A percentile compares a stretch with the other conserved stretches of the same genome.
These are phyloP conservation scores for Mycosphaerella sp. DNA, from an alignment of 2,329 filamentous ascomycete genomes.

Conservation along the genomic window DNA sequence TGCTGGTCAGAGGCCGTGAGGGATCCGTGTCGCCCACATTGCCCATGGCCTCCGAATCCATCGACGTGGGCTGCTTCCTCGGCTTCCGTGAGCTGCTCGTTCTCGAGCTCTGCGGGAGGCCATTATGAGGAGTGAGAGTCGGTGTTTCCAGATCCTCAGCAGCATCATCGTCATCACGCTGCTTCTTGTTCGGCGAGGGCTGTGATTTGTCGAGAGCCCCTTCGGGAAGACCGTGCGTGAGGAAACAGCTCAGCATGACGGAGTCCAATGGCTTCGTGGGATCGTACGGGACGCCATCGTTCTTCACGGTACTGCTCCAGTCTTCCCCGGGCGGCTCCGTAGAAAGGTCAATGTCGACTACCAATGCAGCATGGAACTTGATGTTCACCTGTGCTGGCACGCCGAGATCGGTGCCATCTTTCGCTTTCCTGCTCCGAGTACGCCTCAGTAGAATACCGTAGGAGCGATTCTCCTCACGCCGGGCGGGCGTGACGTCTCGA, in stretches of 20 bases:
- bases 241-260: slow-evolving; percentile 34
- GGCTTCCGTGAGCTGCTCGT: background rate
- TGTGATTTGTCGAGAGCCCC: slow-evolving; percentile 11
- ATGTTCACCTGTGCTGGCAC: slow-evolving; percentile 28
- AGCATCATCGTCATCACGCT: slow-evolving; percentile 28
- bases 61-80: background rate
- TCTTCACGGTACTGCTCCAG: background rate
- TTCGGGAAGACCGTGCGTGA: slow-evolving; percentile 29
- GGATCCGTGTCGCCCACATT: background rate
- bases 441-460: slow-evolving; percentile 32
- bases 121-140: background rate
- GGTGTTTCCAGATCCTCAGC: slow-evolving; percentile 40
- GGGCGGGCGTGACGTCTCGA: slow-evolving; percentile 11
- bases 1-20: background rate
- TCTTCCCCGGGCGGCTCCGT: background rate
- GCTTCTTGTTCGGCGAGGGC: slow-evolving; percentile 1
- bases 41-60: background rate
- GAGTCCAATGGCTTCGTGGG: slow-evolving; percentile 32
- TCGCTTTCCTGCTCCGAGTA: slow-evolving; percentile 23
- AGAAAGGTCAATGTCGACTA: slow-evolving; percentile 27
- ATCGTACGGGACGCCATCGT: slow-evolving; percentile 31
- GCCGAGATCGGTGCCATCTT: slow-evolving; percentile 19
- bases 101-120: background rate
- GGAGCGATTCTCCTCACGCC: slow-evolving; percentile 20
- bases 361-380: slow-evolving; percentile 33